Conservation (phyloP, 331 rosid genomes). For the Acacia pycnantha region DNA sequence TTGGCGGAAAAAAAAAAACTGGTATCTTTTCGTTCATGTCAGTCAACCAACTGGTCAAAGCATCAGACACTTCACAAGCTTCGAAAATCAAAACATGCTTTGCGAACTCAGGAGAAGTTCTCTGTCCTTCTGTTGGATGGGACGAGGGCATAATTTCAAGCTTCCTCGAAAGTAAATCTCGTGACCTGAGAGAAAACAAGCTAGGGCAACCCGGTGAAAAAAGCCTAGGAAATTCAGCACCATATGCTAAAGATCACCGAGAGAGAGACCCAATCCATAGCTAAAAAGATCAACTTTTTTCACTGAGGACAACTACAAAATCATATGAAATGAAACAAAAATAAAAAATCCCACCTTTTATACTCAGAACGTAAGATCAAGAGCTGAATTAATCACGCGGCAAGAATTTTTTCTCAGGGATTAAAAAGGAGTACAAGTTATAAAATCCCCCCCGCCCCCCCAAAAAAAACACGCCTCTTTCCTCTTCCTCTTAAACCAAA, state of each 20-base stretch:
- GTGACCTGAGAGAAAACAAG: background rate
- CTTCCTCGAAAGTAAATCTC: background rate
- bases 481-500: background rate
- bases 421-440: background rate
- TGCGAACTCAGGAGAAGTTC: slow-evolving; percentile 3
- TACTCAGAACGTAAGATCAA: background rate
- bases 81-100: slow-evolving; percentile 24
- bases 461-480: too few relatives aligned
- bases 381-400: background rate
- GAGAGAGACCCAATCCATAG: background rate
- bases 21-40: slow-evolving; percentile 17
- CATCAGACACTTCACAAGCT: slow-evolving; percentile 16
- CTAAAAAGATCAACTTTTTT: background rate
- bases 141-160: background rate
- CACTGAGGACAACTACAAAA: too few relatives aligned
- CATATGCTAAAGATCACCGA: too few relatives aligned
- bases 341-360: background rate
- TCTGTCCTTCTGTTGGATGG: slow-evolving; percentile 9
- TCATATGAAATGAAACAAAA: background rate
- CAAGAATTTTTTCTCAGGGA: background rate
- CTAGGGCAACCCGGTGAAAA: background rate
- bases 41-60: slow-evolving; percentile 22
- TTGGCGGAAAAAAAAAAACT: background rate
- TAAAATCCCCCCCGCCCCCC: background rate
- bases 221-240: background rate